Conservation (phyloP, 108 stramenopile genomes). For the Skeletonema tropicum region DNA sequence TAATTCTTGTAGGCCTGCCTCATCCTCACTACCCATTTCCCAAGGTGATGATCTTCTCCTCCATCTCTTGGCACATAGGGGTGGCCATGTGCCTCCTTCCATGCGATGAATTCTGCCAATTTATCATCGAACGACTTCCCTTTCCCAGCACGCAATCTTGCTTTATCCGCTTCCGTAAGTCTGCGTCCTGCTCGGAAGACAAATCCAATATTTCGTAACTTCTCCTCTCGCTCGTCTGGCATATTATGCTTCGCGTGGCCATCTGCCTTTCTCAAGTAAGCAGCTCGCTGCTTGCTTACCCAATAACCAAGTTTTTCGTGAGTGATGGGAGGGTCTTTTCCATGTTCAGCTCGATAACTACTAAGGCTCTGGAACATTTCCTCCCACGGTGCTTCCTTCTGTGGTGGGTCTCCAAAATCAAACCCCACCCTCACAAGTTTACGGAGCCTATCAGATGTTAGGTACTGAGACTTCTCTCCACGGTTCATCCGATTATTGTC, state of each 20-base stretch:
- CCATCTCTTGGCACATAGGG: neutral
- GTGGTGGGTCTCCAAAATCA: neutral
- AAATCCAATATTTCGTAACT: too few relatives aligned
- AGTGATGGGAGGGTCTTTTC: neutral
- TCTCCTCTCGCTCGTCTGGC: too few relatives aligned
- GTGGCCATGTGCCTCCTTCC: neutral
- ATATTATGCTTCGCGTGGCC: too few relatives aligned
- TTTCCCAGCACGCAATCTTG: neutral
- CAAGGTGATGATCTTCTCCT: neutral
- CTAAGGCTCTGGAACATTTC: too few relatives aligned
- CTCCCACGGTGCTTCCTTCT: too few relatives aligned
- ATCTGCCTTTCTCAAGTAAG: neutral
- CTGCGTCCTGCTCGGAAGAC: too few relatives aligned
- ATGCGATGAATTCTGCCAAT: slow-evolving; percentile 2
- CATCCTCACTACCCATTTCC: neutral
- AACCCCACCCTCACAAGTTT: neutral
- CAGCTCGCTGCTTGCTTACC: neutral
- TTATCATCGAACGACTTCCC: neutral
- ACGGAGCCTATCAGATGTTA: neutral
- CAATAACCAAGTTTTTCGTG: neutral
- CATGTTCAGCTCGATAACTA: too few relatives aligned
- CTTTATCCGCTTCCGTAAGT: too few relatives aligned
- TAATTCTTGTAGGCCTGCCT: too few relatives aligned
- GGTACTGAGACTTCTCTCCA: slow-evolving; percentile 2
- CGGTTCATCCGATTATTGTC: neutral